Base-by-base conservation (phyloP, 1,284 basidiomycete species). In the Rhodotorula sp. region DNA sequence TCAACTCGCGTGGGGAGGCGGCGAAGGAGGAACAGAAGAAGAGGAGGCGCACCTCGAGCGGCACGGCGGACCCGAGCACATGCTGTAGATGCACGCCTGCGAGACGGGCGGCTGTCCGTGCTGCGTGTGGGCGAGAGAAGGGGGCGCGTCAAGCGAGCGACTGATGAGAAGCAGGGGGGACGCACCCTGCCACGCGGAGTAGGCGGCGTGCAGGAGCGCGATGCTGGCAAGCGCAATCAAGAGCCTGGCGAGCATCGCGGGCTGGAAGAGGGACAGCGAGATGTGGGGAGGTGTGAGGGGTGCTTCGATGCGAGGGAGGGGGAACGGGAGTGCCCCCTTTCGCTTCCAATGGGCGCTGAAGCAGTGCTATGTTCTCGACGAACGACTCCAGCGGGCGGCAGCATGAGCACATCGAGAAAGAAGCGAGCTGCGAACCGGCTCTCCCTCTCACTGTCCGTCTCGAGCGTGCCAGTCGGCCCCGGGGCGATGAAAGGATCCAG, bases 161-260 rank as follows among this genome's bases (percentile, higher is more conserved):
- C 15, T 19, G 51, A 41, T 15, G 44, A 50, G 39, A 39, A 3
- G 50, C 21, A 3, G 51, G 21, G 15, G 3, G 17, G 57, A 12
- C 68, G 12, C 13, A 73, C 71, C 65, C 22, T 65, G 37, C 71
- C 71, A 73, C 15, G 71, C 71, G 5, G 66, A 50, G 62, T 73
- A 70, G 29, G 65, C 71, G 8, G 68, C 48, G 54, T 70, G 65
- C 27, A 73, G 32, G 17, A 73, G 59, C 0, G 59, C 48, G 7
- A 51, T 3, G n/a, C 63, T 65, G 10, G 63, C 37, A 21, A 56
- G 48, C 1, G 55, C 25, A 37, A 69, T 64, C 15, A 69, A 10
- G 25, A 69, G 8, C 37, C 29, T 50, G 4, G 63, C 44, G 34
- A 61, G 41, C 68, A 69, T 69, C 22, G 27, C 12, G 15, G 19